Conservation (phyloP, 805 yeast species). For the Starmerella geochares region DNA sequence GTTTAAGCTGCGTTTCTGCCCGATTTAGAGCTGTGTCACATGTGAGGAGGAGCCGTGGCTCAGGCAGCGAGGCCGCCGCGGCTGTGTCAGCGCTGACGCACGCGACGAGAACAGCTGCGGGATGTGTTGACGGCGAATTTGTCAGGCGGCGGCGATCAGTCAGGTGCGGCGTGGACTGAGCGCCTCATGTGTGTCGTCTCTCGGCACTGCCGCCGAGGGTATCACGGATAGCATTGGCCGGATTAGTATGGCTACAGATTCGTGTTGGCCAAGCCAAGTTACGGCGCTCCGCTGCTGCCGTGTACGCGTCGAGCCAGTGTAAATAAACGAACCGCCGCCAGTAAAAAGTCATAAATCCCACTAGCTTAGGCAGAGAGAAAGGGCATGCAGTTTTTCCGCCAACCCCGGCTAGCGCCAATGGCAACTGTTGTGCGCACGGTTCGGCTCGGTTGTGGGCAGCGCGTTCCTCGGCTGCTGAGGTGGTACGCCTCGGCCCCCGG, state of each 20-base stretch:
- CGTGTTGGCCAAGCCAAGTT: not conserved
- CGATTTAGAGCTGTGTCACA: too few relatives aligned
- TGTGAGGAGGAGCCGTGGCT: too few relatives aligned
- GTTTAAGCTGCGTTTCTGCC: too few relatives aligned
- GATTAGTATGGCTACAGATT: not conserved
- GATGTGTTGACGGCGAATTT: too few relatives aligned
- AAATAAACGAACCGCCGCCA: not conserved
- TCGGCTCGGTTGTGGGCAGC: not conserved
- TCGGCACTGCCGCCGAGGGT: too few relatives aligned
- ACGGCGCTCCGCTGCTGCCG: too few relatives aligned
- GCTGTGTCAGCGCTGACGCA: too few relatives aligned
- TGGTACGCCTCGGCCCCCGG: not conserved
- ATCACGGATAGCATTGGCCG: not conserved
- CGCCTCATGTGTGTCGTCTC: too few relatives aligned
- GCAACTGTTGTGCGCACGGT: not conserved
- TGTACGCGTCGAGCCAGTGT: not conserved
- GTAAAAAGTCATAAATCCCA: not conserved
- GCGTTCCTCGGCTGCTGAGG: not conserved
- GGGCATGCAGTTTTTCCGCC: not conserved
- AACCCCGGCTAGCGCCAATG: not conserved
- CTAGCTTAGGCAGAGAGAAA: not conserved
- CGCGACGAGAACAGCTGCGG: too few relatives aligned
- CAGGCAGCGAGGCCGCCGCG: too few relatives aligned
- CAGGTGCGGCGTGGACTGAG: slow-evolving; percentile 5
- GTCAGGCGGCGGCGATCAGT: not conserved